Evolutionary conservation across 306 rosid genomes (phyloP), one percentile per base, ranked within the genome.

Genomic region (Vigna reflexopilosa): DNA sequence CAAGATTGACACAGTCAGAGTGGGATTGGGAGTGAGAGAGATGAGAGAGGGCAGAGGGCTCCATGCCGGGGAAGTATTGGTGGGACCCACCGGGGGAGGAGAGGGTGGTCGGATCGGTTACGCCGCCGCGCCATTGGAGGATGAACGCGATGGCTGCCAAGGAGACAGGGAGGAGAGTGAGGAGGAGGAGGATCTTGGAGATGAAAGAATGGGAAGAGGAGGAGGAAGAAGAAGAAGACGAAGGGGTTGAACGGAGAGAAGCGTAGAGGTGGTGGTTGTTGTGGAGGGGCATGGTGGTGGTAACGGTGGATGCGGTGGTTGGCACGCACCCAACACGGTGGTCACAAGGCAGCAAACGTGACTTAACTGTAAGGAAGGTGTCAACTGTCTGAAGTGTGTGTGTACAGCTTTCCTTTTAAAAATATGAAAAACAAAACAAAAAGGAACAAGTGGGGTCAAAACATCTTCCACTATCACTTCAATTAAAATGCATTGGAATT

Each of bases 121-220:
- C 57, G 26, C 98, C 97, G 22, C 99, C 99, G 1, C 99, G 99
- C 99, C 99, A 95, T 90, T 95, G 99, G 82, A 95, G 99, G 50
- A 90, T 59, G 81, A 95, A 95, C 15, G 98, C 99, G 32, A 95
- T 81, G 76, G 93, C 83, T 0, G 99, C 99, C 48, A 95, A 86
- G 2, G 93, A 89, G 12, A 95, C 89, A n/a, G 98, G 98, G 19
- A 95, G 98, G 30, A 95, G 78, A 11, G 98, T 93, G 38, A 95
- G 96, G 67, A 93, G 96, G 57, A 93, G 89, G 48, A 94, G 87
- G 70, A 94, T 83, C 88, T 85, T 94, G 5, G 97, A 88, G 44
- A 85, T 58, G 74, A 87, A 89, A 2, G 97, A 81, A 7, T 81
- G 75, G 10, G 92, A 81, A 2, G 91, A 84, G 7, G 74, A 68